Conservation (phyloP, 2,329 filamentous ascomycete species). For the Nemania diffusa region DNA sequence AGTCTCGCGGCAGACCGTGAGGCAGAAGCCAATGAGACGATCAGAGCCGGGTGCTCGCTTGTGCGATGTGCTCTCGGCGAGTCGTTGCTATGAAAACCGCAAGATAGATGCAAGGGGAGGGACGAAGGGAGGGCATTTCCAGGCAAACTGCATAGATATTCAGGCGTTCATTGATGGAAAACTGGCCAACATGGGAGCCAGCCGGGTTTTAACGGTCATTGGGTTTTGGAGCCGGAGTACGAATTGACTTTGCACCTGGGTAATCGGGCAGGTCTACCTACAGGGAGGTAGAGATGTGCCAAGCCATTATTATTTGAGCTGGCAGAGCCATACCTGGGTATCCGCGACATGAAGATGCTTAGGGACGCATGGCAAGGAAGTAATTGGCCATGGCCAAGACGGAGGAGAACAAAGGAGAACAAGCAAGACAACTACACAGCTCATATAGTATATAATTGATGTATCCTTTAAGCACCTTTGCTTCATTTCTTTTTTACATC, state of each 20-base stretch:
- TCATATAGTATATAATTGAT: neutral
- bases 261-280: neutral
- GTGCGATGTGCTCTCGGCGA: conserved; percentile 93
- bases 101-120: neutral
- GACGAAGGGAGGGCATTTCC: neutral
- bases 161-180: conserved; percentile 27
- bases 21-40: conserved; percentile 81
- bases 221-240: conserved; percentile 5
- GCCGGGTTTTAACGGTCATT: conserved; percentile 1
- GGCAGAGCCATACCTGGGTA: neutral
- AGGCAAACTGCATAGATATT: conserved; percentile 22
- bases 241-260: neutral
- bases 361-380: neutral
- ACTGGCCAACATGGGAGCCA: conserved; percentile 9
- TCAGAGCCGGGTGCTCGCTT: conserved; percentile 88
- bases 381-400: neutral
- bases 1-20: conserved; percentile 69
- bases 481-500: neutral
- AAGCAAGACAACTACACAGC: neutral
- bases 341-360: neutral
- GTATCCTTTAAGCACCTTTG: neutral
- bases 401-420: neutral
- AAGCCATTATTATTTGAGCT: no score
- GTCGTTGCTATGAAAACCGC: conserved; percentile 74
- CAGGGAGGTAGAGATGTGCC: neutral